phyloP scores from a whole-genome alignment of 2,329 filamentous ascomycete species.

The Xylariaceae sp. region DNA sequence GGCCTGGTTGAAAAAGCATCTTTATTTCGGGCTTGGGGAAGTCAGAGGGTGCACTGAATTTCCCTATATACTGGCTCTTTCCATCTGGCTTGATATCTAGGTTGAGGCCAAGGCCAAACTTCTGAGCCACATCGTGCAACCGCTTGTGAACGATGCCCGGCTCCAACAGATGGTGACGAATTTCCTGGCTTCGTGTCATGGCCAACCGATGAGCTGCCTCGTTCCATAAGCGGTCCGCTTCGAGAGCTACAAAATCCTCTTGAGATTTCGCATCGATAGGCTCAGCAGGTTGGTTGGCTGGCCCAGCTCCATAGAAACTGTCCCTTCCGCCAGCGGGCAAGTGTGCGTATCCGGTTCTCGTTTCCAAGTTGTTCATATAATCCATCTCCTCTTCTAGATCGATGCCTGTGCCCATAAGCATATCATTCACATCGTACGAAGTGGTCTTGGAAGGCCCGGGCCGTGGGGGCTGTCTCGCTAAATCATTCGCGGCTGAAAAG shows the following conservation, averaged over 20 bases:
- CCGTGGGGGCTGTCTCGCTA: constrained; percentile 61
- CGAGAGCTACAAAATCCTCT: constrained; percentile 69
- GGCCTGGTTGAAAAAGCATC: constrained; percentile 60
- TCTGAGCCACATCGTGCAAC: constrained; percentile 62
- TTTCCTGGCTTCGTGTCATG: constrained; percentile 68
- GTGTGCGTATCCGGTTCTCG: constrained; percentile 59
- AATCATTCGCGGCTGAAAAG: constrained; percentile 34
- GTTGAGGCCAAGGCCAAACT: constrained; percentile 63
- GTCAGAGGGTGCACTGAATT: constrained; percentile 56
- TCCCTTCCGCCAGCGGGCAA: constrained; percentile 61
- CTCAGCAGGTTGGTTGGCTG: constrained; percentile 67
- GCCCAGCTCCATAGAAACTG: constrained; percentile 68
- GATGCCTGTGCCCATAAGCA: constrained; percentile 82
- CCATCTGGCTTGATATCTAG: constrained; percentile 55
- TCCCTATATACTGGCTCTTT: constrained; percentile 50
- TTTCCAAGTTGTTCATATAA: constrained; percentile 70
- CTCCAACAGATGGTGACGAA: constrained; percentile 75
- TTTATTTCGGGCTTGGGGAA: constrained; percentile 59
- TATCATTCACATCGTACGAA: constrained; percentile 80
- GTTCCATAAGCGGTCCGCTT: constrained; percentile 69
- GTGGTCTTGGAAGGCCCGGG: constrained; percentile 66
- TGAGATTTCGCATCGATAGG: constrained; percentile 55
- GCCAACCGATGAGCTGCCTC: constrained; percentile 68
- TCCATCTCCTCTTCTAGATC: constrained; percentile 88
- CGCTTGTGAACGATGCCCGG: constrained; percentile 66